Percentiles rank a stretch among this genome's conserved stretches.
These are phyloP conservation scores for Psilocybe subaeruginosa DNA, from an alignment of 768 basidiomycete genomes.

Conservation along the genomic window DNA sequence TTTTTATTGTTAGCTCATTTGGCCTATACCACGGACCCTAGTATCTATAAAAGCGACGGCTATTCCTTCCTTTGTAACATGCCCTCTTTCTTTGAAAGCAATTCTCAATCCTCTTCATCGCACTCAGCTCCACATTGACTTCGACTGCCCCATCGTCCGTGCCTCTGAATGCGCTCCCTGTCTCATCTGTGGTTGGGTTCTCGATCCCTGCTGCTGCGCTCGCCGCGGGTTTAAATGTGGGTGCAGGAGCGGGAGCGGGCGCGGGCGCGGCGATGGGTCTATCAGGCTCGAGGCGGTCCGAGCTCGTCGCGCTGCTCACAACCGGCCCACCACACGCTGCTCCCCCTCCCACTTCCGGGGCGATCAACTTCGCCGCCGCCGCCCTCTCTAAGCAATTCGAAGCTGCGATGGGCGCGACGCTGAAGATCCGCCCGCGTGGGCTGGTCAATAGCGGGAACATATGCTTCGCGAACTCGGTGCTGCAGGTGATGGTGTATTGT, in stretches of 20 bases:
- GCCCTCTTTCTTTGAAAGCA: too few relatives aligned
- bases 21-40: too few relatives aligned
- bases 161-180: conserved; percentile 56
- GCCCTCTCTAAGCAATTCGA: background rate
- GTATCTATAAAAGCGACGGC: too few relatives aligned
- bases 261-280: conserved; percentile 12
- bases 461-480: conserved; percentile 95
- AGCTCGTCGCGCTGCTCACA: conserved; percentile 58
- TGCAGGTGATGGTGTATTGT: conserved; percentile 90
- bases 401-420: background rate
- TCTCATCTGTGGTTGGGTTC: conserved; percentile 72
- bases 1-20: too few relatives aligned
- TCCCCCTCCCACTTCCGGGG: conserved; percentile 12
- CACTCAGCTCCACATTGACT: conserved; percentile 28
- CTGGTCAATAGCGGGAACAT: conserved; percentile 95
- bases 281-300: conserved; percentile 43
- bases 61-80: too few relatives aligned
- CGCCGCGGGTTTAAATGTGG: conserved; percentile 17
- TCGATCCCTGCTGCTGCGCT: conserved; percentile 61
- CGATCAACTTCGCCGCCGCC: conserved; percentile 10
- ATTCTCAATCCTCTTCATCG: too few relatives aligned
- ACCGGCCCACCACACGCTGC: conserved; percentile 30
- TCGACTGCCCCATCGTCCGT: conserved; percentile 20
- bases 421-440: conserved; percentile 67
- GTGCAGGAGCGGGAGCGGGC: background rate